Evolutionary conservation across 345 rosid genomes (phyloP).

Genomic region (Hevea brasiliensis): DNA sequence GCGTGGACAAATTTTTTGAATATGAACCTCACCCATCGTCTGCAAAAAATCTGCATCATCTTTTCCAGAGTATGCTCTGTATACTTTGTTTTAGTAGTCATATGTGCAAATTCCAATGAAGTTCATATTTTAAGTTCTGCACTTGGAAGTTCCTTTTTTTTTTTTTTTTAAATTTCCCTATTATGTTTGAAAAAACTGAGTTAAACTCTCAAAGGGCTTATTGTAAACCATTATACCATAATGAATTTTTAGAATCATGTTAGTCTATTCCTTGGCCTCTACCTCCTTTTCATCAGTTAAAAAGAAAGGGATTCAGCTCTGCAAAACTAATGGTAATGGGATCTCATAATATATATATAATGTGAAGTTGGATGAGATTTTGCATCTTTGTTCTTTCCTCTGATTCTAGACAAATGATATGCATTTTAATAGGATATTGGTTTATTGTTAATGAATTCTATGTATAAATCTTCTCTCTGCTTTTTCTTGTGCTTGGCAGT

Average conservation of each 20-base stretch:
- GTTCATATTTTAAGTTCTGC: slow-evolving; percentile 1
- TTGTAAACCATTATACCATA: neutral
- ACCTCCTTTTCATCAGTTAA: too few relatives aligned
- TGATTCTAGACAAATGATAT: too few relatives aligned
- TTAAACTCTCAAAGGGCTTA: too few relatives aligned
- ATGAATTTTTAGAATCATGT: neutral
- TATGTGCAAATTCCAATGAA: neutral
- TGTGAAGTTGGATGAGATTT: too few relatives aligned
- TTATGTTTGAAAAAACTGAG: neutral
- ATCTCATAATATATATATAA: too few relatives aligned
- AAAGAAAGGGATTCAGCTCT: neutral
- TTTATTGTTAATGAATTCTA: neutral
- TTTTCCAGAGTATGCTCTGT: slow-evolving; percentile 71
- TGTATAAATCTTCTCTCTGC: neutral
- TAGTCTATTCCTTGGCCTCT: neutral
- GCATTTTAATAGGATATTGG: neutral
- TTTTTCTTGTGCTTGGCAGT: slow-evolving; percentile 39
- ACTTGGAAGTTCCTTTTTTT: neutral
- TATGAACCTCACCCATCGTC: slow-evolving; percentile 95
- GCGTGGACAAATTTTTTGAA: slow-evolving; percentile 60
- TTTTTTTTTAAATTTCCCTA: neutral
- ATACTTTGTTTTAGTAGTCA: slow-evolving; percentile 5
- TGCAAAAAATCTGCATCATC: slow-evolving; percentile 78
- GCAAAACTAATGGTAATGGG: neutral
- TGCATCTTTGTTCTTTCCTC: too few relatives aligned